Evolutionary conservation across 1,139 yeast genomes (phyloP).

Genomic region (Yarrowia galli): DNA sequence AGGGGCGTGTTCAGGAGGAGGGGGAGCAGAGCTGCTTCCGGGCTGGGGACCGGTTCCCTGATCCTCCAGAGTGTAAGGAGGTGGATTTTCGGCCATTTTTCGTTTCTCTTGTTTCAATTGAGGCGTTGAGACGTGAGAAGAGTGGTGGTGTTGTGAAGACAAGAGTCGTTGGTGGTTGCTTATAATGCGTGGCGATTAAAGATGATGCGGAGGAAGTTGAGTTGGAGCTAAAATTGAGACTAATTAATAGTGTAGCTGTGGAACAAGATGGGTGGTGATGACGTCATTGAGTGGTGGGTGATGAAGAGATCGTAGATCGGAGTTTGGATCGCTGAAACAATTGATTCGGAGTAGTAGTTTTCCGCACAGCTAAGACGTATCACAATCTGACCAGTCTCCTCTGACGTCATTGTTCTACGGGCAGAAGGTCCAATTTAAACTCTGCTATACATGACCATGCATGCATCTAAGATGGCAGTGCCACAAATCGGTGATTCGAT

Average conservation of each 20-base stretch:
- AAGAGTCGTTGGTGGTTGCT: not conserved
- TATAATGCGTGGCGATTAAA: slow-evolving; percentile 6
- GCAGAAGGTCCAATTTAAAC: not conserved
- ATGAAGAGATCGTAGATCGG: no score
- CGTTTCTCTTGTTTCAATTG: not conserved
- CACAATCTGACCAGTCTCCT: not conserved
- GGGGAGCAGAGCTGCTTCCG: not conserved
- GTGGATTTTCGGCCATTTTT: slow-evolving; percentile 14
- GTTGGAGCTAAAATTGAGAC: not conserved
- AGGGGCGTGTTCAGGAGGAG: slow-evolving; percentile 10
- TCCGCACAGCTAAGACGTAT: not conserved
- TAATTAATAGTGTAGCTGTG: not conserved
- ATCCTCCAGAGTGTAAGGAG: slow-evolving; percentile 23
- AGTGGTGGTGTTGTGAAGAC: not conserved
- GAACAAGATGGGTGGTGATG: not conserved
- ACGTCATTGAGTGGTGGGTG: no score
- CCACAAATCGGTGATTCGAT: no score
- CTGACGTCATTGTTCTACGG: not conserved
- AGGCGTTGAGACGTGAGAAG: not conserved
- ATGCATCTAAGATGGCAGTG: slow-evolving; percentile 12
- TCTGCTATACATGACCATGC: not conserved
- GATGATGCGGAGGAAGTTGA: slow-evolving; percentile 7
- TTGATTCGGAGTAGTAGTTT: no score
- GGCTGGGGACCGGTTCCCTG: slow-evolving; percentile 23
- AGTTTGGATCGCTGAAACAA: no score